phyloP scores from a whole-genome alignment of 257 asterid genomes.

The Thymus quinquecostatus region DNA sequence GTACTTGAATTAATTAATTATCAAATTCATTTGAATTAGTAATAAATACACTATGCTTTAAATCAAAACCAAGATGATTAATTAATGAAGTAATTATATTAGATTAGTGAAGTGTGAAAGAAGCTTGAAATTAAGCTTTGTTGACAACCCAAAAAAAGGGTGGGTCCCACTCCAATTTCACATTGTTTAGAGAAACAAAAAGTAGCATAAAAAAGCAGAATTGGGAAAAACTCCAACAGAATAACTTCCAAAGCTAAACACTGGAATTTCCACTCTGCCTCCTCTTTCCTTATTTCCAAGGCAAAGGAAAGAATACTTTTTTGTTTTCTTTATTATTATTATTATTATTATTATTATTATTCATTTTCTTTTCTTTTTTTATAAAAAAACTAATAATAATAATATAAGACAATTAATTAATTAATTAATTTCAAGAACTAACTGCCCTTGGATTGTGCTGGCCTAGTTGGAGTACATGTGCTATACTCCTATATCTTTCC shows the following conservation, averaged over 20 bases:
- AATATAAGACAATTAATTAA: too few relatives aligned
- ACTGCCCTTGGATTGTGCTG: conserved; percentile 29
- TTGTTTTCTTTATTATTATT: too few relatives aligned
- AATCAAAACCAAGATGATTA: conserved; percentile 33
- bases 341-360: background rate
- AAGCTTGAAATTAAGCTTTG: conserved; percentile 13
- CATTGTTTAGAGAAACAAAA: conserved; percentile 16
- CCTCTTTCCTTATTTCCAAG: conserved; percentile 20
- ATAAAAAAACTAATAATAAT: background rate
- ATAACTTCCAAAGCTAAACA: conserved; percentile 35
- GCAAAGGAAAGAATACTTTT: conserved; percentile 26
- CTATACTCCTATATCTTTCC: conserved; percentile 2
- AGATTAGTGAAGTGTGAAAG: conserved; percentile 28
- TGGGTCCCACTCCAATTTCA: conserved; percentile 31
- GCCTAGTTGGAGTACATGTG: conserved; percentile 33
- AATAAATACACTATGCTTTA: conserved; percentile 9
- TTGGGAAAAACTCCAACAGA: conserved; percentile 31
- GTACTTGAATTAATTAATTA: too few relatives aligned
- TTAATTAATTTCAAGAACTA: too few relatives aligned
- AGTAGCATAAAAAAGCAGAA: background rate
- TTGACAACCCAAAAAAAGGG: conserved; percentile 29
- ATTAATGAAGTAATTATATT: background rate
- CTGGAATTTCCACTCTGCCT: conserved; percentile 25
- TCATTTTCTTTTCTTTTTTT: background rate
- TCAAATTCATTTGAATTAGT: too few relatives aligned